These are phyloP conservation scores for Phyllosticta citribraziliensis DNA, from an alignment of 2,329 filamentous ascomycete species.

Conservation along the genomic window DNA sequence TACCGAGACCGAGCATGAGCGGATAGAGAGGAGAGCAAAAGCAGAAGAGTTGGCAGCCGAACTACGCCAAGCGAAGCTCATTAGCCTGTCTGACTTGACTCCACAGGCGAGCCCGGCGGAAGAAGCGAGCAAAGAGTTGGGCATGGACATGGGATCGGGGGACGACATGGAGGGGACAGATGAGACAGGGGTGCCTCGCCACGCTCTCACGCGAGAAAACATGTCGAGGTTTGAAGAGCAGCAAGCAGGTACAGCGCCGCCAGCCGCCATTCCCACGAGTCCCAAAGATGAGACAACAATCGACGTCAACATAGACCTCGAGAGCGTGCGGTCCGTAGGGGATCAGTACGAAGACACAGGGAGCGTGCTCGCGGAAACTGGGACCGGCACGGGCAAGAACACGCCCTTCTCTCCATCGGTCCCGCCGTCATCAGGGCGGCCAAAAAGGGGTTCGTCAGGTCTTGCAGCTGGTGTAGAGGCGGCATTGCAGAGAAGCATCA, in stretches of 20 bases:
- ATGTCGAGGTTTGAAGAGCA: conserved; percentile 4
- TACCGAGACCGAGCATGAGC: conserved; percentile 37
- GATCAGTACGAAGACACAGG: background rate
- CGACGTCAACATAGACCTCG: background rate
- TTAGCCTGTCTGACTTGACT: background rate
- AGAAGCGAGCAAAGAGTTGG: conserved; percentile 22
- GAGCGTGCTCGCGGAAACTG: background rate
- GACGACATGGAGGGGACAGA: conserved; percentile 14
- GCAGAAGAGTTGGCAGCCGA: conserved; percentile 46
- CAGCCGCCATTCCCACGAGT: background rate
- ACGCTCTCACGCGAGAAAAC: conserved; percentile 24
- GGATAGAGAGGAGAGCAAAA: conserved; percentile 35
- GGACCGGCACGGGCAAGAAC: background rate
- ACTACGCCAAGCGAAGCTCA: conserved; percentile 45
- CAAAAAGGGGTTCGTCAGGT: background rate
- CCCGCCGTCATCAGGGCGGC: background rate
- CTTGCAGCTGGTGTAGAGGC: background rate
- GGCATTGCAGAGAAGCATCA: conserved; percentile 1
- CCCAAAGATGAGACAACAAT: background rate
- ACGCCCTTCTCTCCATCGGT: background rate
- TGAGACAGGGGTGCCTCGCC: conserved; percentile 18
- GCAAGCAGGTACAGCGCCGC: background rate
- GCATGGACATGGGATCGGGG: conserved; percentile 1
- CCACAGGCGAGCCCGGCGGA: conserved; percentile 14
- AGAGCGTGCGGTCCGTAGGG: background rate